Base-by-base conservation (phyloP, 2,329 filamentous ascomycete genomes). In the Teratosphaeria gauchensis region DNA sequence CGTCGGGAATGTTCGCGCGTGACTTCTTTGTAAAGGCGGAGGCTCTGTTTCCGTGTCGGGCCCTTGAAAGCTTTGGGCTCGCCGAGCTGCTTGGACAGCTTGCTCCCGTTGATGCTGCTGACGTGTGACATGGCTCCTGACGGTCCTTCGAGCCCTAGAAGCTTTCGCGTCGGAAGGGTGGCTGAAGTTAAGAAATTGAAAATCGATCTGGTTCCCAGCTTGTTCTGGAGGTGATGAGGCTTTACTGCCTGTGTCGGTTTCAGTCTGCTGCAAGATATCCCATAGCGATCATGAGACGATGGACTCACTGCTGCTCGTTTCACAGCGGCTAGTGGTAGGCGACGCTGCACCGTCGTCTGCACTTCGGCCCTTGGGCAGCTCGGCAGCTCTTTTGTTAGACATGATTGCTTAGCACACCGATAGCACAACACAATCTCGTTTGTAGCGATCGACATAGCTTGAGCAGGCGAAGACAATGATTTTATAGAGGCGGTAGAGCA, bases 141-240 rank as follows among this genome's bases (percentile, higher is more conserved):
- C 70, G n/a, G 68, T 67, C 35, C 68, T 62, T 32, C 71, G 66
- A 8, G 64, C 62, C 62, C 62, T 54, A 52, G 66, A 62, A 56
- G 66, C 61, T 63, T 72, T 62, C n/a, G 70, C 69, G 48, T 73
- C 71, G 48, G 66, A 67, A 4, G 71, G 71, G 57, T 73, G 69
- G 32, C 63, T 68, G 64, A 71, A 71, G 62, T 71, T 71, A 30
- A 71, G 62, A 54, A 71, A 71, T 48, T 70, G 69, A 60, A 69
- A 71, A 62, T 70, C 68, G 53, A 71, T 69, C 33, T 57, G 63
- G 56, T 54, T 60, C 58, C 61, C 64, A 58, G 58, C 24, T 19
- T 56, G 51, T 42, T 66, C 63, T 30, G 33, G 24, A 19, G 61
- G 63, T 14, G 64, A 63, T 35, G 61, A 58, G 11, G 64, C 58